Base-by-base conservation (phyloP, 345 rosid species). In the Aethionema arabicum region DNA sequence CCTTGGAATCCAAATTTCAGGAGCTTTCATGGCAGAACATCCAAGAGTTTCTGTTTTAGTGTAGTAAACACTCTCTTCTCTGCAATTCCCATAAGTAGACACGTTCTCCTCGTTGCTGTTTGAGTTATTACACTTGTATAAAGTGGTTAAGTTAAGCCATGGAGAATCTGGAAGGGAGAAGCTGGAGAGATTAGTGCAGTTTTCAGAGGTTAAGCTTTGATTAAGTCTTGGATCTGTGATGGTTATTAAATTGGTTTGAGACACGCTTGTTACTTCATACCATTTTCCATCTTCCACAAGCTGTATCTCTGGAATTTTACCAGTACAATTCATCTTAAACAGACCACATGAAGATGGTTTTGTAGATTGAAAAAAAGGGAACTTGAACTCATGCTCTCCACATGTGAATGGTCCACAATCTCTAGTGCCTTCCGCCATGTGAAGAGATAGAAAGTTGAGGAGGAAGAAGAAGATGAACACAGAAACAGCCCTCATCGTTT, bases 71-170 rank as follows among this genome's bases (percentile, higher is more conserved):
- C 29, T 33, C 37, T 40, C 56, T 60, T 52, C 50, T 3, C 37
- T 3, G 69, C 81, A 77, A 15, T 9, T 13, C 2, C 3, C 21
- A 36, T n/a, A 43, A 5, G 1, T 4, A 21, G 27, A 21, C 2
- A 21, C 27, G 27, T 46, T 39, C 32, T 11, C 11, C 12, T 16
- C 15, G n/a, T 3, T 37, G 3, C 3, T 37, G 32, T 8, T n/a
- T n/a, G n/a, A n/a, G n/a, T n/a, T 48, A 35, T 59, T 36, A 56
- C 84, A 82, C 56, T 53, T 72, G 69, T 61, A 67, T 63, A 80
- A 16, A 54, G 52, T 51, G 32, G 32, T 4, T n/a, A 67, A 30
- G 0, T 4, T 0, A 1, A 75, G 51, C 56, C 47, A 74, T 11
- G 80, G 80, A 9, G 63, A 59, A 7, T 13, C 8, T 30, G 81